Evolutionary conservation across 2,329 filamentous ascomycete species (phyloP).

Genomic region (Phyllosticta citrichinensis): DNA sequence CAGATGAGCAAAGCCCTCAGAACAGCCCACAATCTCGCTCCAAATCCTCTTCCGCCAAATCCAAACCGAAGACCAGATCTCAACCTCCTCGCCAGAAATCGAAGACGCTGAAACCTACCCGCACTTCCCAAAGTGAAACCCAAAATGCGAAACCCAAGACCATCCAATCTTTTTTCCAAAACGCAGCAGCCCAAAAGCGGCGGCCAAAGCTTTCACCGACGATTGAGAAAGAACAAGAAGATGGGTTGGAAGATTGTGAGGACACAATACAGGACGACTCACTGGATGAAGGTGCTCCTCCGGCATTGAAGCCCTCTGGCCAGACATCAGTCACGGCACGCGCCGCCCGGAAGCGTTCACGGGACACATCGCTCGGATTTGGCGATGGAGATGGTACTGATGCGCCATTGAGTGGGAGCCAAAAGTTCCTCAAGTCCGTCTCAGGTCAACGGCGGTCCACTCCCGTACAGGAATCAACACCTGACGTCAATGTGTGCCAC

Average conservation of each 20-base stretch:
- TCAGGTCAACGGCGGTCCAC: slow-evolving; percentile 23
- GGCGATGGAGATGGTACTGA: slow-evolving; percentile 13
- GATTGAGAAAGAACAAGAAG: slow-evolving; percentile 30
- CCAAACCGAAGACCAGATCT: neutral
- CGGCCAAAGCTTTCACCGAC: slow-evolving; percentile 23
- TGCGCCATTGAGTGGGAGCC: slow-evolving; percentile 22
- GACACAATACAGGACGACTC: slow-evolving; percentile 30
- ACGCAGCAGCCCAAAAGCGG: slow-evolving; percentile 32
- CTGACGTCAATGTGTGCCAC: slow-evolving; percentile 39
- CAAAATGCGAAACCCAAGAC: slow-evolving; percentile 29
- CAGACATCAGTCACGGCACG: slow-evolving; percentile 13
- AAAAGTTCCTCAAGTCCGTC: slow-evolving; percentile 35
- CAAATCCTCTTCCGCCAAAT: slow-evolving; percentile 13
- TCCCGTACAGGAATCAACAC: slow-evolving; percentile 18
- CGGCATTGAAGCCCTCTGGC: slow-evolving; percentile 1
- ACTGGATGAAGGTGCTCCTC: slow-evolving; percentile 17
- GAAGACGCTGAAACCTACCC: neutral
- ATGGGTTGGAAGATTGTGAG: slow-evolving; percentile 18
- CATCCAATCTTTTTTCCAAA: slow-evolving; percentile 41
- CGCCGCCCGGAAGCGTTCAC: slow-evolving; percentile 20
- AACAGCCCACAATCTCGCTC: slow-evolving; percentile 13
- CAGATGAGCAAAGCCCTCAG: slow-evolving; percentile 19
- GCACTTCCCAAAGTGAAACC: slow-evolving; percentile 18
- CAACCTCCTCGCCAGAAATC: neutral
- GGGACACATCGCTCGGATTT: slow-evolving; percentile 14